Evolutionary conservation across 1,284 basidiomycete genomes (phyloP).

Genomic region (Fistulinella cinereoalba): DNA sequence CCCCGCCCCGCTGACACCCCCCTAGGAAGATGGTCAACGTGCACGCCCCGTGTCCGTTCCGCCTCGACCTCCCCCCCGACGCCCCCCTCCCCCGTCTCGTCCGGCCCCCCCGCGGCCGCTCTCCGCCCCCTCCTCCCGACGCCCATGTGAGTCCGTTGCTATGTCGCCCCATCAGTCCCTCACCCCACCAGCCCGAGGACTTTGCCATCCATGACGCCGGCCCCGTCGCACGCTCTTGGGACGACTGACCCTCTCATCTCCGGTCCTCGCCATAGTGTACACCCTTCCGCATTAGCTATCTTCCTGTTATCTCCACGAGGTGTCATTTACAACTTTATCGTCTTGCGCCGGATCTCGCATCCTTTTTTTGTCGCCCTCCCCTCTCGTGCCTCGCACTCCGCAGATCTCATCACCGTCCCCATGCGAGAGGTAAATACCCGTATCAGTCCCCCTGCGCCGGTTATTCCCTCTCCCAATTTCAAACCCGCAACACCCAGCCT

Average conservation of each 20-base stretch:
- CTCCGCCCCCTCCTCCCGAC: conserved; percentile 18
- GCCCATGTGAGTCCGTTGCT: conserved; percentile 14
- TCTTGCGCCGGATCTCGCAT: conserved; percentile 30
- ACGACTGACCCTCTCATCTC: conserved; percentile 35
- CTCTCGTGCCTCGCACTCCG: conserved; percentile 19
- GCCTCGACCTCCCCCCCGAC: conserved; percentile 49
- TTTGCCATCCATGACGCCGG: conserved; percentile 32
- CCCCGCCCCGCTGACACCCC: conserved; percentile 1
- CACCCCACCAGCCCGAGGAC: conserved; percentile 21
- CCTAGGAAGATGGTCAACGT: conserved; percentile 72
- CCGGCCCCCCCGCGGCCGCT: conserved; percentile 21
- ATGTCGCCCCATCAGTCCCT: conserved; percentile 6
- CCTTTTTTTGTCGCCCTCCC: conserved; percentile 26
- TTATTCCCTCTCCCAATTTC: conserved; percentile 24
- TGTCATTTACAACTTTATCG: conserved; percentile 21
- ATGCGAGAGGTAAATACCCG: conserved; percentile 8
- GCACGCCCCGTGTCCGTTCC: conserved; percentile 60
- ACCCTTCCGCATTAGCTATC: conserved; percentile 22
- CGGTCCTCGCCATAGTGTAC: conserved; percentile 26
- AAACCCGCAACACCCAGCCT: conserved; percentile 22
- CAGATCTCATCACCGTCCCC: conserved; percentile 13
- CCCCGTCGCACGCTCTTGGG: conserved; percentile 36
- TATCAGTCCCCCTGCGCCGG: conserved; percentile 16
- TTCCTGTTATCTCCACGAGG: conserved; percentile 37
- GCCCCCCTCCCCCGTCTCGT: conserved; percentile 36